These are phyloP conservation scores for Cadophora gregata DNA, from an alignment of 2,329 filamentous ascomycete genomes.

Conservation along the genomic window DNA sequence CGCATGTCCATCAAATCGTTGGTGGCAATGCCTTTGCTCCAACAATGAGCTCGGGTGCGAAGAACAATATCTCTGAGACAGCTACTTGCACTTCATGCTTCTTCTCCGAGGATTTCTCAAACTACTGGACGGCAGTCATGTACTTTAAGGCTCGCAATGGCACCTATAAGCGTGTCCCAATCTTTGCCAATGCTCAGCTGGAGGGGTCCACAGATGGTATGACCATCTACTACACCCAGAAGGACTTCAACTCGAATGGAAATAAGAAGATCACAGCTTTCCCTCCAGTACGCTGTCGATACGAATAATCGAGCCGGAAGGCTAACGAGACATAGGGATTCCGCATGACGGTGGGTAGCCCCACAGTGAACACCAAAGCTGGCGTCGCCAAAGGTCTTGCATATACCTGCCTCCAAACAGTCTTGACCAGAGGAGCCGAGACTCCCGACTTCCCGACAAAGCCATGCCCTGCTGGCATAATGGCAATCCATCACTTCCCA, in stretches of 20 bases:
- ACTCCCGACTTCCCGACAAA: constrained; percentile 24
- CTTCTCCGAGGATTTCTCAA: constrained; percentile 35
- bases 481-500: constrained; percentile 43
- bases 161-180: constrained; percentile 28
- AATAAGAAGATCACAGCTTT: constrained; percentile 25
- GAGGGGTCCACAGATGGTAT: constrained; percentile 26
- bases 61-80: constrained; percentile 7
- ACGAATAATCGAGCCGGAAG: neutral
- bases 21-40: constrained; percentile 19
- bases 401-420: constrained; percentile 14
- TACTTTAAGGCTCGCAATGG: constrained; percentile 32
- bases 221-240: constrained; percentile 28
- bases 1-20: constrained; percentile 19
- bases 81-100: constrained; percentile 33
- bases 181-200: constrained; percentile 20
- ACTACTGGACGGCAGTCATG: constrained; percentile 41
- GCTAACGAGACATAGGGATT: constrained; percentile 28
- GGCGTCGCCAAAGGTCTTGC: constrained; percentile 11
- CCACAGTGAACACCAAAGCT: constrained; percentile 24
- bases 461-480: constrained; percentile 44
- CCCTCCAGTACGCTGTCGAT: constrained; percentile 19
- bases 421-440: constrained; percentile 11
- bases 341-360: constrained; percentile 30
- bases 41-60: constrained; percentile 10
- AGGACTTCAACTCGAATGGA: constrained; percentile 13